phyloP scores from a whole-genome alignment of 352 stramenopile genomes.

The Elongisporangium prolatum region DNA sequence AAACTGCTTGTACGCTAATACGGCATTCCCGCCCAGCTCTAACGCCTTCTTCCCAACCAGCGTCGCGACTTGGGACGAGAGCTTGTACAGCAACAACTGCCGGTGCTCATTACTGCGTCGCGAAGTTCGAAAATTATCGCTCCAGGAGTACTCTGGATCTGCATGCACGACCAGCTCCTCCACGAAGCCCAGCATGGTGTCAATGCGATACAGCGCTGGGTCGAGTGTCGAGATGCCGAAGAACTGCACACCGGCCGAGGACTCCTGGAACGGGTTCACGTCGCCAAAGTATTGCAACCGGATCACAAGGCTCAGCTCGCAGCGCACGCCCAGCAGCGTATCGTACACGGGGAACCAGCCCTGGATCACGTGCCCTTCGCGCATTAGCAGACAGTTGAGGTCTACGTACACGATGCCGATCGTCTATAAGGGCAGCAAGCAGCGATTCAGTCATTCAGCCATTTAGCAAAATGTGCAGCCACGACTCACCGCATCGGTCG shows the following conservation, averaged over 20 bases:
- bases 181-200: constrained; percentile 91
- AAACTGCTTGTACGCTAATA: constrained; percentile 97
- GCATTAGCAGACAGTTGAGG: constrained; percentile 97
- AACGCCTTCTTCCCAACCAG: constrained; percentile 94
- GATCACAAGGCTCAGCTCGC: constrained; percentile 93
- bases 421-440: constrained; percentile 33
- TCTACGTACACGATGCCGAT: constrained; percentile 98
- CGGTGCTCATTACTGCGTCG: constrained; percentile 95
- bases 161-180: constrained; percentile 97
- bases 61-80: constrained; percentile 83
- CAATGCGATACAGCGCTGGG: constrained; percentile 81
- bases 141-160: constrained; percentile 98
- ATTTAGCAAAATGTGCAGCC: not conserved
- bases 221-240: constrained; percentile 96
- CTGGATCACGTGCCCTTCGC: constrained; percentile 88
- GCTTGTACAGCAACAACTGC: constrained; percentile 94
- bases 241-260: constrained; percentile 96
- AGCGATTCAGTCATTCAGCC: too few species aligned
- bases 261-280: constrained; percentile 97
- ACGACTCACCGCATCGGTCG: constrained; percentile 70
- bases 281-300: constrained; percentile 97
- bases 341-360: constrained; percentile 99
- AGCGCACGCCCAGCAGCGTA: constrained; percentile 93
- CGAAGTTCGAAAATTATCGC: constrained; percentile 91
- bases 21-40: constrained; percentile 96